Evolutionary conservation across 1,139 yeast species (phyloP), one percentile per base, ranked within the genome.

Genomic region (Candida sp.): DNA sequence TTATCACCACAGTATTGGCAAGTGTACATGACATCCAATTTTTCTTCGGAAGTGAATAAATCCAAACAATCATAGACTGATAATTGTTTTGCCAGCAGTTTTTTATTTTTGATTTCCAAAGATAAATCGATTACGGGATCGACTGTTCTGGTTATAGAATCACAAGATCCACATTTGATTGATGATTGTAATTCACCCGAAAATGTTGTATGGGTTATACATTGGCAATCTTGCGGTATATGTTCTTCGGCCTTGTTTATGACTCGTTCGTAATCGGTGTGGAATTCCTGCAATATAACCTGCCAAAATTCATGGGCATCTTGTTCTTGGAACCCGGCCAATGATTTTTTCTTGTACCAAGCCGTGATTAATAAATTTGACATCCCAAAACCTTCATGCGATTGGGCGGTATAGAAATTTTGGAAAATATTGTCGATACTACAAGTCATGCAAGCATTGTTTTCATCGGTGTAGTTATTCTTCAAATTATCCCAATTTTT

Each of bases 221-320:
- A 93, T 19, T 75, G 66, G 63, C 99, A 91, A 21, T 55, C 49
- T 21, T 54, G 58, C 11, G 54, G 22, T 47, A 43, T 25, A 40
- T 43, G 9, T 43, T 41, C 5, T 7, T 38, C 19, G 4, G 25
- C 15, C 33, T 49, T 42, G 5, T 42, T 39, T 41, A 56, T 45
- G 7, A 68, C 55, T 43, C 66, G 61, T 53, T 64, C 63, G 56
- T 61, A 53, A 51, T 74, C 87, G 49, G 69, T 71, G 63, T 93
- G 99, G 44, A 93, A 67, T 62, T 89, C 96, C 60, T 91, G 87
- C 38, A 91, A 71, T 27, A 91, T 59, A 60, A 91, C 90, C 60
- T 93, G 97, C 84, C 96, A 84, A 63, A 91, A 93, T 62, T 93
- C 99, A 64, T 93, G 99, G 0, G 99, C 98, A 62, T 93, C 99